phyloP scores from a whole-genome alignment of 2,329 filamentous ascomycete genomes.

The Nannizzia gypsea region DNA sequence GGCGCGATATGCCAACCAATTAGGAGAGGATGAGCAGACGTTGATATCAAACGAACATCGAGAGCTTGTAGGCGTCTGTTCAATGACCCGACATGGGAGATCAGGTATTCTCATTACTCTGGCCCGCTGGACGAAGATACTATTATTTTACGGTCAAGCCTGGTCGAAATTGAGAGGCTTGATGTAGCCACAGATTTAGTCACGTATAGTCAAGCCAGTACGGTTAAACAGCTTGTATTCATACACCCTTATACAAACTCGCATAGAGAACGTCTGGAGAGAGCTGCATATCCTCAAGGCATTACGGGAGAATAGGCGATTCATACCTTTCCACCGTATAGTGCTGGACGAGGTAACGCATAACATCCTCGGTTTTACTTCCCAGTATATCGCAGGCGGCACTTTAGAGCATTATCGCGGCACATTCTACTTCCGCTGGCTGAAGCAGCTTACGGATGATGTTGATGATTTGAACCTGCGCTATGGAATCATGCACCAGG shows the following conservation, averaged over 20 bases:
- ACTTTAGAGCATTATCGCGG: conserved; percentile 6
- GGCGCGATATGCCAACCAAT: neutral
- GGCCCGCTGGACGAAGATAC: neutral
- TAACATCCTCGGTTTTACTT: conserved; percentile 8
- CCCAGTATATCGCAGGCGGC: conserved; percentile 6
- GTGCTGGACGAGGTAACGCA: conserved; percentile 8
- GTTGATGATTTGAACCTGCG: conserved; percentile 9
- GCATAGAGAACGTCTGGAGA: conserved; percentile 8
- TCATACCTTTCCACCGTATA: conserved; percentile 8
- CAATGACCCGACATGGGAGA: neutral
- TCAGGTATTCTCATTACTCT: neutral
- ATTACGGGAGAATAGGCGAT: neutral
- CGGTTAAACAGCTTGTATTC: conserved; percentile 2
- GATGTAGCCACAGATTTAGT: conserved; percentile 8
- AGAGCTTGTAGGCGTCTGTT: neutral
- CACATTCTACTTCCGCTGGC: conserved; percentile 9
- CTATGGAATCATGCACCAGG: conserved; percentile 10
- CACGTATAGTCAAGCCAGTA: neutral
- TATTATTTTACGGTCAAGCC: neutral
- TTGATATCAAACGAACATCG: neutral
- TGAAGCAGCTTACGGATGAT: conserved; percentile 8
- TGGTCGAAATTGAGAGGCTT: conserved; percentile 8
- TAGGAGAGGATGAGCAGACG: neutral
- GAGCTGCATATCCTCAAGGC: conserved; percentile 9
- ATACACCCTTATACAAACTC: conserved; percentile 7